phyloP scores from a whole-genome alignment of 169 alveolate species.

The Eimeria acervulina region DNA sequence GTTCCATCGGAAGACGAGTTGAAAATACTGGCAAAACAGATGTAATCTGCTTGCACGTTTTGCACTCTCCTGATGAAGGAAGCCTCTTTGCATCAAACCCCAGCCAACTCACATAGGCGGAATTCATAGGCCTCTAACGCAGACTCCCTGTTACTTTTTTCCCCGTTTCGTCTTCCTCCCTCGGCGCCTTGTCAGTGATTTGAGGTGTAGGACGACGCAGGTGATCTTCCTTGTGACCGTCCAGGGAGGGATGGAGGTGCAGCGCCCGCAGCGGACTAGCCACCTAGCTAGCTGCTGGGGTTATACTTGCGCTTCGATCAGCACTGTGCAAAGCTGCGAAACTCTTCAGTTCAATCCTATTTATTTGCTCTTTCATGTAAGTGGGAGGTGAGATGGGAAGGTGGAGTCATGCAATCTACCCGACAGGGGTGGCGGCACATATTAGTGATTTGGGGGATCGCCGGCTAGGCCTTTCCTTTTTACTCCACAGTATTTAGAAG shows the following conservation, averaged over 20 bases:
- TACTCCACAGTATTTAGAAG: background rate
- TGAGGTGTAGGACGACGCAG: background rate
- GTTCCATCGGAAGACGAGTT: constrained; percentile 86
- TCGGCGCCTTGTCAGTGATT: background rate
- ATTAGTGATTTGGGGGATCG: background rate
- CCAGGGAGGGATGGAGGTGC: background rate
- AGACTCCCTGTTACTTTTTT: background rate
- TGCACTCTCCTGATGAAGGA: background rate
- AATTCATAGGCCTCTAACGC: background rate
- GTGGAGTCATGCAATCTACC: background rate
- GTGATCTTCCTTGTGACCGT: background rate
- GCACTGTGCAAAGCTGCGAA: background rate
- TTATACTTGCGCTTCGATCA: background rate
- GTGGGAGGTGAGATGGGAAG: background rate
- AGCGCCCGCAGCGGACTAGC: background rate
- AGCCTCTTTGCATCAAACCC: background rate
- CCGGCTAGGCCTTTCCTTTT: background rate
- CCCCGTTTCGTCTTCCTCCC: background rate
- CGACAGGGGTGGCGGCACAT: background rate
- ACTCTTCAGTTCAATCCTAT: background rate
- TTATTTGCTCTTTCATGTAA: background rate
- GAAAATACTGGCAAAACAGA: constrained; percentile 58
- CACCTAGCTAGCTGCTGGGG: background rate
- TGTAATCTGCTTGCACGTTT: background rate
- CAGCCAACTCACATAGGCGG: background rate